Conservation (phyloP, 148 eudicot genomes). For the Tetragonia tetragonoides region DNA sequence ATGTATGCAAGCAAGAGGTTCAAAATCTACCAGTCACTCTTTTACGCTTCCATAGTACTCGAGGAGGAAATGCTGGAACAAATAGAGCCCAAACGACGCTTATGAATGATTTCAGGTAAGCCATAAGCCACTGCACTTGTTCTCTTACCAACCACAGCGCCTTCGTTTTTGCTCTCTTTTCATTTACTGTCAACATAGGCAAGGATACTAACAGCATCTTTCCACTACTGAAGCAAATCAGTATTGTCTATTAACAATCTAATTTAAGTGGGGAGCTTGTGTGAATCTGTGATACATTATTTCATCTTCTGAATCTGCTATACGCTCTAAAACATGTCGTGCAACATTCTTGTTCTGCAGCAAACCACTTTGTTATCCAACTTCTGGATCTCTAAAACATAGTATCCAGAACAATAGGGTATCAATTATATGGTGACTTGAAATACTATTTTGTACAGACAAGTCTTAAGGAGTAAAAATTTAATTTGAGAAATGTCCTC, state of each 20-base stretch:
- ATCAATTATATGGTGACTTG: not conserved
- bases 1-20: slow-evolving; percentile 87
- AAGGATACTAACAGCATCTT: not conserved
- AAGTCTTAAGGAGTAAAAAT: not conserved
- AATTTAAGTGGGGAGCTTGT: not conserved
- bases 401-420: not conserved
- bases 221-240: not conserved
- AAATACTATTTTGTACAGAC: not conserved
- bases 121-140: slow-evolving; percentile 17
- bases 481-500: not conserved
- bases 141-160: no score
- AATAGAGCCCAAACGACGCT: slow-evolving; percentile 35
- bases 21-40: slow-evolving; percentile 86
- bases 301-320: not conserved
- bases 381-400: not conserved
- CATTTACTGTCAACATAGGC: not conserved
- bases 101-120: slow-evolving; percentile 64
- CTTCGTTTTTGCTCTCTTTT: not conserved
- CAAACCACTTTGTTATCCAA: not conserved
- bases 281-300: not conserved
- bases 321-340: not conserved
- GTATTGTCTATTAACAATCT: not conserved
- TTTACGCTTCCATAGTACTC: slow-evolving; percentile 61
- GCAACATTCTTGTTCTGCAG: not conserved
- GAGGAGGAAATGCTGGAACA: slow-evolving; percentile 32